These are phyloP conservation scores for Yamadazyma dushanensis DNA, from an alignment of 1,139 yeast species.

Conservation along the genomic window DNA sequence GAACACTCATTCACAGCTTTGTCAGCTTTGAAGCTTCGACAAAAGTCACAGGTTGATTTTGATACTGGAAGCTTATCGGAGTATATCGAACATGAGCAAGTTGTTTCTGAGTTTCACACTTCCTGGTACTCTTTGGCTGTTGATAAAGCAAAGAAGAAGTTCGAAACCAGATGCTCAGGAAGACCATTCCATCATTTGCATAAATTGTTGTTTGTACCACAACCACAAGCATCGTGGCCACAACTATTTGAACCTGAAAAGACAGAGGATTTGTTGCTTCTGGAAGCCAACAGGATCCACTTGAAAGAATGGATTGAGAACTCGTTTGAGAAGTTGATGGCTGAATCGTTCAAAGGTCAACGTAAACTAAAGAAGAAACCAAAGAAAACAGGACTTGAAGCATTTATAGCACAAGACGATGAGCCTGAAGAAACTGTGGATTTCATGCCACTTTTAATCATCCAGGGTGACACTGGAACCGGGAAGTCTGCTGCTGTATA, in stretches of 20 bases:
- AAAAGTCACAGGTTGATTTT: neutral
- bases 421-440: constrained; percentile 30
- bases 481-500: constrained; percentile 81
- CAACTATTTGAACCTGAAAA: constrained; percentile 42
- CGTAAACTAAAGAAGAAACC: constrained; percentile 25
- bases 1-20: neutral
- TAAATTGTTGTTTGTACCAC: neutral
- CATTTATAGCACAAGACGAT: constrained; percentile 34
- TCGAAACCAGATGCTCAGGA: neutral
- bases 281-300: constrained; percentile 16
- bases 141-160: neutral
- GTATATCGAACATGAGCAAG: too few relatives aligned
- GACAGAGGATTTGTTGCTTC: constrained; percentile 38
- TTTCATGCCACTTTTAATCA: constrained; percentile 62
- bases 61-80: constrained; percentile 1
- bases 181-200: neutral
- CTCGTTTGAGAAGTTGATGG: constrained; percentile 45
- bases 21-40: neutral
- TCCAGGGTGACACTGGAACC: constrained; percentile 71
- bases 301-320: constrained; percentile 50
- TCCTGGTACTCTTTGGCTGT: neutral
- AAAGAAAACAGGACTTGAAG: constrained; percentile 18
- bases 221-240: constrained; percentile 38
- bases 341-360: constrained; percentile 32
- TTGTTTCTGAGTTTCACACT: too few relatives aligned